Base-by-base conservation (phyloP, 1,139 yeast genomes). In the Arxiozyma heterogenica region DNA sequence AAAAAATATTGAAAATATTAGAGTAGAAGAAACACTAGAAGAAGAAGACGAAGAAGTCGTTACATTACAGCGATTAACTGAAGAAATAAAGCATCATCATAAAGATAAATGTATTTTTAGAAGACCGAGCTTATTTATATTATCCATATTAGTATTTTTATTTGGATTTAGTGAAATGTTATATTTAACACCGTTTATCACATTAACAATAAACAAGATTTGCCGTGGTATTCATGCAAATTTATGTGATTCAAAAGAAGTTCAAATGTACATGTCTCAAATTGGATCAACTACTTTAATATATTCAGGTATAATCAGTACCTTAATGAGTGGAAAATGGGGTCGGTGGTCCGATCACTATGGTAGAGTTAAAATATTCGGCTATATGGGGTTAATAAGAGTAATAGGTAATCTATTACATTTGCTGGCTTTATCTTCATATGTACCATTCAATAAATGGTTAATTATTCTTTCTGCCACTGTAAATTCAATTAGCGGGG, bases 291-390 rank as follows among this genome's bases (percentile, higher is more conserved):
- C 38, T 5, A 47, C 51, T 39, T 57, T 49, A 48, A 50, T 70
- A 2, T 22, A 59, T 1, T 51, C 52, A 8, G 68, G 71, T 0
- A 38, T 62, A 0, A 55, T 64, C 9, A 55, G 64, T 4, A 58
- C 67, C n/a, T 8, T 66, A 0, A 61, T 65, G 11, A 52, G 68
- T 6, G 71, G 71, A 1, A 68, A 67, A 50, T 50, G 70, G 54
- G 88, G 89, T 0, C 77, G 79, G n/a, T 62, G 80, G 41, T 81
- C 88, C 4, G 94, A 86, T 66, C 71, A 76, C 47, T 73, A 76
- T 56, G 95, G 95, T 0, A 71, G 94, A 49, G 47, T 64, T 1
- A 43, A 43, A 12, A 51, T 55, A n/a, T 56, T 59, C 25, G 54
- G 46, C 18, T 54, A 27, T 25, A 54, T 58, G 52, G 62, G 58